Conservation (phyloP, 768 basidiomycete species). For the Pleurotus djamor region DNA sequence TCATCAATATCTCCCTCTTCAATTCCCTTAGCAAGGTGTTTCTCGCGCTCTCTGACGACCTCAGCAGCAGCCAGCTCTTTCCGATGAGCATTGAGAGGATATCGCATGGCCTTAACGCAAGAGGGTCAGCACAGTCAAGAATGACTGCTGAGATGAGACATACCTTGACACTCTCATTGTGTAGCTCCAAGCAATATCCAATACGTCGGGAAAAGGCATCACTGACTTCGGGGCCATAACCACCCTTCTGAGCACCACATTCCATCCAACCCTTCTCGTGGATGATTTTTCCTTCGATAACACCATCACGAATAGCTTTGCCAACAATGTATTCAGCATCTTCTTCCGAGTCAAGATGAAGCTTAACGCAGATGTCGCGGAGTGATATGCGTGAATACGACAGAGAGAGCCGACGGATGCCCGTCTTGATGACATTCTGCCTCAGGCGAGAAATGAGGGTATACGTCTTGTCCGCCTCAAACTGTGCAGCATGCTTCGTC, state of each 20-base stretch:
- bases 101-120: conserved; percentile 87
- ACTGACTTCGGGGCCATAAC: conserved; percentile 90
- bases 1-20: conserved; percentile 87
- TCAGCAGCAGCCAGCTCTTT: conserved; percentile 95
- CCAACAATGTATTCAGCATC: conserved; percentile 98
- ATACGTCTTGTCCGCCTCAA: conserved; percentile 85
- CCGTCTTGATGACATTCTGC: conserved; percentile 99
- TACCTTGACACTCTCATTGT: conserved; percentile 98
- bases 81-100: conserved; percentile 92
- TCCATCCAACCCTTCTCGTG: conserved; percentile 98
- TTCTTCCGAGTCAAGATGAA: conserved; percentile 93
- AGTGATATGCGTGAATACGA: conserved; percentile 96
- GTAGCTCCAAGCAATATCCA: conserved; percentile 87
- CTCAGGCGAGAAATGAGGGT: conserved; percentile 91
- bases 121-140: not conserved
- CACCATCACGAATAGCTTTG: conserved; percentile 95
- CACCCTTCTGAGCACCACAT: conserved; percentile 74
- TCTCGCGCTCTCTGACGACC: conserved; percentile 90
- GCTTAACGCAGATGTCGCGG: conserved; percentile 91
- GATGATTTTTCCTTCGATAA: conserved; percentile 89
- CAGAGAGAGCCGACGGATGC: conserved; percentile 89
- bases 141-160: conserved; percentile 14
- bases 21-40: conserved; percentile 91
- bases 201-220: conserved; percentile 87
- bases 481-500: conserved; percentile 68